A percentile compares a stretch with the other conserved stretches of the same genome.
Conservation (phyloP, 192 early-diverging fungal species). For the Helicostylum pulchrum region DNA sequence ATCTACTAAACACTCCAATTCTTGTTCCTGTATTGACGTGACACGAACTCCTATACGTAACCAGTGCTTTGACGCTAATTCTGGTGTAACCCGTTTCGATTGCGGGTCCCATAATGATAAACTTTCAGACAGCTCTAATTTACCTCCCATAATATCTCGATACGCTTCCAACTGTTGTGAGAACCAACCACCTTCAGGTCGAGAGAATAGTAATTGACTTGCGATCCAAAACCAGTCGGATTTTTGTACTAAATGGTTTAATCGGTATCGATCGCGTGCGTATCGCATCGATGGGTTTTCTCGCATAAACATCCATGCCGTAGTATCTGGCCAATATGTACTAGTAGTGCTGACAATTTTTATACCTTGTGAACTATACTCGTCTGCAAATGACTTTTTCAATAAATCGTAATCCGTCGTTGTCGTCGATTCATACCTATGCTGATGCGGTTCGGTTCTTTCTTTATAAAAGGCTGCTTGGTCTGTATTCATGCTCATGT, state of each 20-base stretch:
- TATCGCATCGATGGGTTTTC: background rate
- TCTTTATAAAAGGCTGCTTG: conserved; percentile 25
- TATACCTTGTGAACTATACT: background rate
- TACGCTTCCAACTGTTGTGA: conserved; percentile 15
- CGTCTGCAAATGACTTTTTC: conserved; percentile 5
- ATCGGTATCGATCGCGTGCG: conserved; percentile 10
- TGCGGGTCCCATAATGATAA: conserved; percentile 22
- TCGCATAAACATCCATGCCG: background rate
- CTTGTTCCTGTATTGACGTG: background rate
- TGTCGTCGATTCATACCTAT: background rate
- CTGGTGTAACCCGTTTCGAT: background rate
- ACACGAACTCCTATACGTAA: conserved; percentile 19
- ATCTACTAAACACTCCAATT: conserved; percentile 1
- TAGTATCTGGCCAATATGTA: conserved; percentile 2
- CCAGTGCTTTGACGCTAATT: conserved; percentile 2
- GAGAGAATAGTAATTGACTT: conserved; percentile 22
- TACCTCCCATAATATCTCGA: conserved; percentile 21
- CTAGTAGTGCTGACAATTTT: conserved; percentile 13
- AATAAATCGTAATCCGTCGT: background rate
- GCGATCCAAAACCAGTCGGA: conserved; percentile 36
- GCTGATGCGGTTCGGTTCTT: background rate
- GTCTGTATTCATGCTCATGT: conserved; percentile 20
- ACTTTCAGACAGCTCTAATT: background rate
- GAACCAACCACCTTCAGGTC: conserved; percentile 23
- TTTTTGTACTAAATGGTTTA: conserved; percentile 2